Base-by-base conservation (phyloP, 2,329 filamentous ascomycete genomes). In the Lachnum nothofagi region DNA sequence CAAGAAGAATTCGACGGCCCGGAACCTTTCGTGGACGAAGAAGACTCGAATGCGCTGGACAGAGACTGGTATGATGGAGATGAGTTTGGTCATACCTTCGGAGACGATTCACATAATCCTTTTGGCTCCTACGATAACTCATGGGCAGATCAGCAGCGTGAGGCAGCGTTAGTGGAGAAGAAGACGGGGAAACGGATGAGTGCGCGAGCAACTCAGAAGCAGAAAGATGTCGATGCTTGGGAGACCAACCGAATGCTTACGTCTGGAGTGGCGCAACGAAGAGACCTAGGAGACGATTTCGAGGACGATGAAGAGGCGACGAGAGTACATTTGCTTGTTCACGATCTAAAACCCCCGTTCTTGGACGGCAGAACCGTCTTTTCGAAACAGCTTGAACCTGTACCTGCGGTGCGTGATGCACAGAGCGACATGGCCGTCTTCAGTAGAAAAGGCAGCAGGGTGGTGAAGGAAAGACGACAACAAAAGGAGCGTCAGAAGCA, bases 371-470 rank as follows among this genome's bases (percentile, higher is more conserved):
- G 90, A 60, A 97, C 86, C 17, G 86, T 98, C 49, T 98, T 98
- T 66, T 98, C 93, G 3, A 97, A 96, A 68, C 94, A 98, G 67
- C 68, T 97, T 19, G 93, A 98, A 51, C 94, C 93, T 0, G 87
- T 98, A 1, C 89, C 91, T 0, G 94, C 93, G 0, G 88, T 98
- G 12, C 80, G 86, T 44, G 93, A 98, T 66, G 84, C 87, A 22
- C 91, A 97, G 68, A 98, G 94, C 65, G 93, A 98, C 64, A 95
- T 98, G 93, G 93, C 93, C 1, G 91, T 98, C 1, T 97, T 97
- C 61, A 95, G 90, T 70, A 80, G 91, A 37, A 96, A 96, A 66
- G 93, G 93, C 1, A 97, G 91, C 65, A 86, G 83, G 60, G 90
- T 96, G 2, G 93, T 98, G 10, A 88, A 86, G 62, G 93, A 98